Base-by-base conservation (phyloP, 1,284 basidiomycete genomes). In the Pholiota adiposa region DNA sequence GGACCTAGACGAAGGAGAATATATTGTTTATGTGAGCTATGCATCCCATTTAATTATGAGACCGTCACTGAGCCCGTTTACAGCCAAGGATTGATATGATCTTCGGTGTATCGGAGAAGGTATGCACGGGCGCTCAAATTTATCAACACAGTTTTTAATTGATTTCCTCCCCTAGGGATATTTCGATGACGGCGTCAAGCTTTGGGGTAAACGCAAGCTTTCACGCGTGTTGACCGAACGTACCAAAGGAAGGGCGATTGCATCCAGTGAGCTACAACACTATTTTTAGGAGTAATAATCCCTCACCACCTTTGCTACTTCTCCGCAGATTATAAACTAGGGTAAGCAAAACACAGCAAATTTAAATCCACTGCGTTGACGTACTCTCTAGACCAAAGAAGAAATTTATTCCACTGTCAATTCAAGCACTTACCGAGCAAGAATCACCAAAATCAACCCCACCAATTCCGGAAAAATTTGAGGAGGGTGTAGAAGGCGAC, bases 1-100 rank as follows among this genome's bases (percentile, higher is more conserved):
- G 4, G 62, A 78, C 6, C 70, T 84, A 1, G 78, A 82, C 19
- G 69, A 72, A 3, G 83, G 83, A n/a, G 79, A 83, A 16, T 84
- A 83, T 67, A 73, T 82, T 16, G 64, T 69, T 19, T 66, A 56
- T 59, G 67, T 69, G 51, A 60, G 67, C 50, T 51, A 4, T 53
- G 25, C 0, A 16, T 34, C 3, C 19, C 23, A 21, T 19, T 44
- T 38, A 12, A 29, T 31, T 33, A n/a, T 33, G 31, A 12, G 31
- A 6, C 12, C 12, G 14, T 11, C 36, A n/a, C 25, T 34, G 14
- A 7, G 29, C 11, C n/a, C 25, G 12, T 34, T 23, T 44, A 0
- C 40, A 67, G 64, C 61, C 64, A 4, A 36, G 64, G 19, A 54
- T 67, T 34, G 64, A 67, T 51, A 25, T 62, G 7, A 50, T 41